Percentiles rank a stretch among this genome's conserved stretches.
Evolutionary conservation across 805 yeast genomes (phyloP).

Genomic region (Torulaspora quercuum): DNA sequence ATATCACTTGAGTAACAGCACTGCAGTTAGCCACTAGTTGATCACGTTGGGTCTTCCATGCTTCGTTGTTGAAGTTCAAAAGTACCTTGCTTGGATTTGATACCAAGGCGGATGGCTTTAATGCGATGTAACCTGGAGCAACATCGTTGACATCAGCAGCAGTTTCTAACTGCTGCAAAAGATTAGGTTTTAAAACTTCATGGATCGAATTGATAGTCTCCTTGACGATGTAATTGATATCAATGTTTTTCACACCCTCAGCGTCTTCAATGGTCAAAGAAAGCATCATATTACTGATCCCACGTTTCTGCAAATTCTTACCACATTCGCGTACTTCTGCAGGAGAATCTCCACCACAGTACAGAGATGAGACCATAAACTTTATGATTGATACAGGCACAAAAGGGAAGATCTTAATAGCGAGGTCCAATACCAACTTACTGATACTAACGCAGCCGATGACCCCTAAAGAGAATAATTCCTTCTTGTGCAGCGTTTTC

Average conservation of each 20-base stretch:
- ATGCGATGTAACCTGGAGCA: slow-evolving; percentile 88
- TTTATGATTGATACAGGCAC: slow-evolving; percentile 71
- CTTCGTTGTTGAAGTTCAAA: slow-evolving; percentile 55
- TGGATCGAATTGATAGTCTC: slow-evolving; percentile 66
- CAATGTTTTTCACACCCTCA: slow-evolving; percentile 63
- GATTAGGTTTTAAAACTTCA: slow-evolving; percentile 66
- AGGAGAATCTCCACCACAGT: slow-evolving; percentile 86
- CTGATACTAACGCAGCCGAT: slow-evolving; percentile 69
- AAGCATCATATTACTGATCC: slow-evolving; percentile 93
- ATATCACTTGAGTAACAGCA: slow-evolving; percentile 55
- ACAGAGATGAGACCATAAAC: slow-evolving; percentile 70
- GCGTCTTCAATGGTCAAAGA: slow-evolving; percentile 91
- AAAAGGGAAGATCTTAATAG: slow-evolving; percentile 65
- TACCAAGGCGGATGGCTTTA: slow-evolving; percentile 89
- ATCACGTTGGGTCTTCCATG: slow-evolving; percentile 51
- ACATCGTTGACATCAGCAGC: slow-evolving; percentile 56
- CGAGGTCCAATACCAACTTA: slow-evolving; percentile 56
- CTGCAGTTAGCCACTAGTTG: slow-evolving; percentile 64
- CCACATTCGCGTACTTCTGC: slow-evolving; percentile 72
- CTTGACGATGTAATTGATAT: slow-evolving; percentile 54
- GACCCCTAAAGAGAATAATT: slow-evolving; percentile 59
- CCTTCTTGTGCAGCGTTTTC: slow-evolving; percentile 50
- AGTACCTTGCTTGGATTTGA: slow-evolving; percentile 72
- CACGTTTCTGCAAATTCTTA: slow-evolving; percentile 58
- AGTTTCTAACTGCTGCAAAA: slow-evolving; percentile 50